Evolutionary conservation across 345 rosid genomes (phyloP).

Genomic region (Alliaria petiolata): DNA sequence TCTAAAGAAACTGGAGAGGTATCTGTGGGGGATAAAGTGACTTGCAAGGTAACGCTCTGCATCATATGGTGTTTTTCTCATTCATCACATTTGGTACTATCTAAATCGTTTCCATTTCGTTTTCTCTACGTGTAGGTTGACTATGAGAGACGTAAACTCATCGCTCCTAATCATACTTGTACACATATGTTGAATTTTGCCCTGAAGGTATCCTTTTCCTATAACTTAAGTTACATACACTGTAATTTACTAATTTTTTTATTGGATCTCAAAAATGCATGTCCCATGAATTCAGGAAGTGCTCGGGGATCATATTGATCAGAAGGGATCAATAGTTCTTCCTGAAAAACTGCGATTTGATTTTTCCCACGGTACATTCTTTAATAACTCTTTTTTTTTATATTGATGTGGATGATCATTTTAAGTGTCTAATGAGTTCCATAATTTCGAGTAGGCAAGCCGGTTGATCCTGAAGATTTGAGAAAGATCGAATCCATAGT

Average conservation of each 20-base stretch:
- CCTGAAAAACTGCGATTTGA: slow-evolving; percentile 96
- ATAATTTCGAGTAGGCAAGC: slow-evolving; percentile 54
- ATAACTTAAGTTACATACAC: not conserved
- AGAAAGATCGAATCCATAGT: slow-evolving; percentile 84
- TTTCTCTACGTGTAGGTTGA: slow-evolving; percentile 60
- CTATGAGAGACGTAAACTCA: slow-evolving; percentile 78
- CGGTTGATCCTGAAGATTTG: slow-evolving; percentile 71
- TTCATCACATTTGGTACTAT: not conserved
- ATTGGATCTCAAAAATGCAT: not conserved
- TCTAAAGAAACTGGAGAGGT: slow-evolving; percentile 41
- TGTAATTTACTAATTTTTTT: not conserved
- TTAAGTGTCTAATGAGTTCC: not conserved
- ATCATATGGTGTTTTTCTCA: not conserved
- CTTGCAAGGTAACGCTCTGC: slow-evolving; percentile 60
- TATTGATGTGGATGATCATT: slow-evolving; percentile 3
- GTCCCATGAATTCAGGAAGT: slow-evolving; percentile 59
- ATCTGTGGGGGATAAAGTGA: slow-evolving; percentile 66
- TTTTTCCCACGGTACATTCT: slow-evolving; percentile 84
- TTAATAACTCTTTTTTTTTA: not conserved
- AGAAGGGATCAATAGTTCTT: slow-evolving; percentile 96
- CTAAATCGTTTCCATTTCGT: not conserved
- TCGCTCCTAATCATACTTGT: slow-evolving; percentile 97
- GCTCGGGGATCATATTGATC: slow-evolving; percentile 93
- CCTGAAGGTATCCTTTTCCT: slow-evolving; percentile 55
- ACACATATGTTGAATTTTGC: slow-evolving; percentile 98